A percentile compares a stretch with the other conserved stretches of the same genome.
phyloP scores from a whole-genome alignment of 306 rosid genomes.

The Senna tora region DNA sequence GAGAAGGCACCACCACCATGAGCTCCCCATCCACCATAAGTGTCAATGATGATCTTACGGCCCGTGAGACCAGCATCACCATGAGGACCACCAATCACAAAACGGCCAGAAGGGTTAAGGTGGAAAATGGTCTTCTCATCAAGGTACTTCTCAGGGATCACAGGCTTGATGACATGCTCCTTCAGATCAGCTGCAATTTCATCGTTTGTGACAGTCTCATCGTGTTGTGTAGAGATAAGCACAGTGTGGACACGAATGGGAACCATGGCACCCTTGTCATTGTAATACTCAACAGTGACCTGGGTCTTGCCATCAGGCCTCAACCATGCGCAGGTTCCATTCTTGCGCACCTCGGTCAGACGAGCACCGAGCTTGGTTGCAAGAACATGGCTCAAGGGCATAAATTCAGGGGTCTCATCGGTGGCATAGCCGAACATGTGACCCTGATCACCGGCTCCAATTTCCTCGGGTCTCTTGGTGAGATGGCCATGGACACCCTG shows the following conservation, averaged over 20 bases:
- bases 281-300: conserved; percentile 52
- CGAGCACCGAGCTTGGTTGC: conserved; percentile 54
- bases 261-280: conserved; percentile 56
- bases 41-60: conserved; percentile 53
- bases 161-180: conserved; percentile 54
- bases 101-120: conserved; percentile 51
- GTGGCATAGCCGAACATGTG: conserved; percentile 57
- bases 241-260: conserved; percentile 50
- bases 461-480: conserved; percentile 47
- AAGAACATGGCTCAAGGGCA: conserved; percentile 56
- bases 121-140: conserved; percentile 55
- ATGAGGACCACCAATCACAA: conserved; percentile 56
- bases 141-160: conserved; percentile 54
- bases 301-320: conserved; percentile 59
- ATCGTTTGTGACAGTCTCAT: conserved; percentile 54
- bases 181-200: conserved; percentile 52
- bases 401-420: conserved; percentile 50
- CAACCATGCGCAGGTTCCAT: conserved; percentile 51
- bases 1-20: conserved; percentile 60
- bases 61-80: conserved; percentile 57
- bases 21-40: conserved; percentile 54
- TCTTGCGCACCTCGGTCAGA: conserved; percentile 51
- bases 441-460: conserved; percentile 55
- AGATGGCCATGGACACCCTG: conserved; percentile 55
- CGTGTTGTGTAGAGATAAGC: conserved; percentile 52